Base-by-base conservation (phyloP, 1,139 yeast species). In the Magnusiomyces clavatus region DNA sequence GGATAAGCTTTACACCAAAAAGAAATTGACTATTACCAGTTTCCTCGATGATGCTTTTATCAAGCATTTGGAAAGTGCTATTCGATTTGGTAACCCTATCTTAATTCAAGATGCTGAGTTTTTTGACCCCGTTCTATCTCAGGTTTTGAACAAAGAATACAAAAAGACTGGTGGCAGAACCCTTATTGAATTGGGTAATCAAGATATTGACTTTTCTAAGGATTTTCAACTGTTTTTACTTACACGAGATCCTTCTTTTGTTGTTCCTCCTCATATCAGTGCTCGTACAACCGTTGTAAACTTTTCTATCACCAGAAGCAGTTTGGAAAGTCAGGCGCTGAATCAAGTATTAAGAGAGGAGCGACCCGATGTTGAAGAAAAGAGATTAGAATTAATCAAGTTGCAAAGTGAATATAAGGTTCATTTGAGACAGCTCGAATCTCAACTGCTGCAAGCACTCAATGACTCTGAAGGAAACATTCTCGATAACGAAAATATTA, bases 51-150 rank as follows among this genome's bases (percentile, higher is more conserved):
- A 77, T n/a, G 78, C 83, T 0, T 86, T 83, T 64, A 64, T 77
- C 3, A 83, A 80, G 60, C 86, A 81, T 51, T 66, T 90, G 29
- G 96, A 88, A 63, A 85, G 88, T 62, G 83, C 95, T 0, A 66
- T 90, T 31, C 72, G 94, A 56, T 90, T 90, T 72, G 97, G 98
- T 8, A 89, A 88, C 3, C 63, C 77, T 0, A 70, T 90, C 10
- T 64, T 90, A 12, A 76, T 90, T 35, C 81, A 80, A 59, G 94
- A 90, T 66, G 88, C 90, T 2, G 97, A 90, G 62, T 71, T 76
- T 59, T 81, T 79, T 62, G 92, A 90, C 64, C 95, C 97, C 0
- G 69, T 86, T 12, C 63, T 90, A 20, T 79, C 79, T 54, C 74
- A 83, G 0, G 66, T 90, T 1, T 68, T 92, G 46, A 74, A 81